A percentile compares a stretch with the other conserved stretches of the same genome.
These are phyloP conservation scores for Sutorius australiensis DNA, from an alignment of 768 basidiomycete genomes.

Conservation along the genomic window DNA sequence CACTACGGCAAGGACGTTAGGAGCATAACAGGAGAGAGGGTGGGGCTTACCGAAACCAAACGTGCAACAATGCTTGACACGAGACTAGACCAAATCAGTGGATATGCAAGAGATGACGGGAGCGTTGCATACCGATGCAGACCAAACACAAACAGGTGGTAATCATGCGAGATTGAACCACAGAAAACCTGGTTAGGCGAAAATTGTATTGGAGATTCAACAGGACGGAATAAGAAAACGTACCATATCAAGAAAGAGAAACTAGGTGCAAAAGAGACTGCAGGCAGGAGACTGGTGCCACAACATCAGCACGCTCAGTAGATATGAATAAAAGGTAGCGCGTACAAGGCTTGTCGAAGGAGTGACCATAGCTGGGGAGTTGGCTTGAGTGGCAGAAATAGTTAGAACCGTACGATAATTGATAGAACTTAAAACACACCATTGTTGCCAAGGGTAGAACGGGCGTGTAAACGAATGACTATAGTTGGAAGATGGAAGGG, in stretches of 20 bases:
- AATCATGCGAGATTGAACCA: neutral
- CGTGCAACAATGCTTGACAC: neutral
- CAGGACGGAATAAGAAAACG: neutral
- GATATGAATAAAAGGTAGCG: neutral
- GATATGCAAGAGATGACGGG: neutral
- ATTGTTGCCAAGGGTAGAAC: neutral
- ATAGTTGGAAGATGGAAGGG: neutral
- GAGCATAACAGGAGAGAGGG: neutral
- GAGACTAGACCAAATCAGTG: neutral
- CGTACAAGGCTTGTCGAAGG: slow-evolving; percentile 9
- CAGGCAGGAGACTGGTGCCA: neutral
- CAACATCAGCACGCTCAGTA: neutral
- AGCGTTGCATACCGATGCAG: slow-evolving; percentile 2
- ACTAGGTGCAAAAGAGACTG: neutral
- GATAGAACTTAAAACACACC: neutral
- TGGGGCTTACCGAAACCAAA: slow-evolving; percentile 1
- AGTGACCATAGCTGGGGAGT: slow-evolving; percentile 16
- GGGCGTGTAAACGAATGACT: neutral
- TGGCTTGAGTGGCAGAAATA: neutral
- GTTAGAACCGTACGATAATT: neutral
- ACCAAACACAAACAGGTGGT: neutral
- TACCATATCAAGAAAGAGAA: slow-evolving; percentile 5
- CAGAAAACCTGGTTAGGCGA: neutral
- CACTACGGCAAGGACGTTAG: neutral
- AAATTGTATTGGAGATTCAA: neutral